Percentiles rank a stretch among this genome's conserved stretches.
Conservation (phyloP, 305 asterid species). For the Solanum hybrid region DNA sequence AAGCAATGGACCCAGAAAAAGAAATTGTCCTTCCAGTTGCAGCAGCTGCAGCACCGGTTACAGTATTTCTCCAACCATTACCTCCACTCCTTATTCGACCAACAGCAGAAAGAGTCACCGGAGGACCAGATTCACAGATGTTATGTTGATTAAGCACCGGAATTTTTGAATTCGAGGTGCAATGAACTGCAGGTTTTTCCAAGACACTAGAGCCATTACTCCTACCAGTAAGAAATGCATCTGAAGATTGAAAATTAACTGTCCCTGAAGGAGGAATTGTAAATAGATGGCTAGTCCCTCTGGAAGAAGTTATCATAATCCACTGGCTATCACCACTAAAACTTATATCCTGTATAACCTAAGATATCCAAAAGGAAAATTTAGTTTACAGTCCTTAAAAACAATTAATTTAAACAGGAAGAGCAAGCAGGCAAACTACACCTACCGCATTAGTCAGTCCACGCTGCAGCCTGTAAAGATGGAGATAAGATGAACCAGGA, state of each 20-base stretch:
- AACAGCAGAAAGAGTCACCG: slow-evolving; percentile 35
- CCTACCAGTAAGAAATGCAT: slow-evolving; percentile 30
- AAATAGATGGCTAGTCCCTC: slow-evolving; percentile 91
- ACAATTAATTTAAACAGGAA: not conserved
- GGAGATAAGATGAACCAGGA: slow-evolving; percentile 49
- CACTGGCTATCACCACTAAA: slow-evolving; percentile 80
- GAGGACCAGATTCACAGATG: slow-evolving; percentile 40
- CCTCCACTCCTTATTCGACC: slow-evolving; percentile 54
- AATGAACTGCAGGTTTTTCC: slow-evolving; percentile 29
- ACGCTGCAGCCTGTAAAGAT: slow-evolving; percentile 81
- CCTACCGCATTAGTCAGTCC: slow-evolving; percentile 90
- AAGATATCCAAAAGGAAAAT: slow-evolving; percentile 16
- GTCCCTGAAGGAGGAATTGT: slow-evolving; percentile 58
- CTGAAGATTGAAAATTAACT: slow-evolving; percentile 33
- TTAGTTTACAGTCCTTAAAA: not conserved
- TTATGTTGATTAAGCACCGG: slow-evolving; percentile 36
- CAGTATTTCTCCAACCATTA: slow-evolving; percentile 58
- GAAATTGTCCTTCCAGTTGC: slow-evolving; percentile 57
- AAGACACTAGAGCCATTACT: slow-evolving; percentile 27
- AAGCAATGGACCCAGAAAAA: slow-evolving; percentile 47
- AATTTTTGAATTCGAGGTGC: slow-evolving; percentile 31
- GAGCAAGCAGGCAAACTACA: slow-evolving; percentile 7
- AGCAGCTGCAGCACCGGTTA: slow-evolving; percentile 79
- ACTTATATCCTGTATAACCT: slow-evolving; percentile 91
- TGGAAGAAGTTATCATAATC: slow-evolving; percentile 74